Percentiles rank a stretch among this genome's conserved stretches.
Conservation (phyloP, 208 protist species). For the Kentomonas sorsogonicus region DNA sequence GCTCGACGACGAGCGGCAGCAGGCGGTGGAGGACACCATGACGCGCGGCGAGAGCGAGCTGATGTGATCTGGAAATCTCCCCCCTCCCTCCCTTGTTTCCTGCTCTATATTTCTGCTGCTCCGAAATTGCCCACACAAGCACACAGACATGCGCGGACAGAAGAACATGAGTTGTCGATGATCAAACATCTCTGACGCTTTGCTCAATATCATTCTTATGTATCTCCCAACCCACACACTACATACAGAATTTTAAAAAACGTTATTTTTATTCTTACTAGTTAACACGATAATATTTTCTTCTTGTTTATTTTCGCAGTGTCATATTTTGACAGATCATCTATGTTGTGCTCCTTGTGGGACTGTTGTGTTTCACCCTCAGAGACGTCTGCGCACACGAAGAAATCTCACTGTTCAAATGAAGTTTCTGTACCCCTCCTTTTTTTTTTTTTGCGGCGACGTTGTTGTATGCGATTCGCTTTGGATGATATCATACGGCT, state of each 20-base stretch:
- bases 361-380: background rate
- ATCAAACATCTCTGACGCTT: too few species aligned
- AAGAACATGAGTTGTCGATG: too few species aligned
- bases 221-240: background rate
- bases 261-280: background rate
- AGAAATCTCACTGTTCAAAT: background rate
- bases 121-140: background rate
- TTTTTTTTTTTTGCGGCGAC: background rate
- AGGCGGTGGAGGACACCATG: conserved; percentile 78
- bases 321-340: conserved; percentile 8
- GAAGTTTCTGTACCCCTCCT: background rate
- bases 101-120: background rate
- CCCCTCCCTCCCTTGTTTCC: background rate
- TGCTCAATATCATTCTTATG: too few species aligned
- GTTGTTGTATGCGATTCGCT: conserved; percentile 5
- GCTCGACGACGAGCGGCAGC: conserved; percentile 66
- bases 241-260: too few species aligned
- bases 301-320: conserved; percentile 11
- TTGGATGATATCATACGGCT: conserved; percentile 12
- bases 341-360: background rate
- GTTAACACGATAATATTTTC: background rate
- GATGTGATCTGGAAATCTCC: conserved; percentile 26
- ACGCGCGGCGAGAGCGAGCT: conserved; percentile 82
- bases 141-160: too few species aligned
- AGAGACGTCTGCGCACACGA: background rate